Base-by-base conservation (phyloP, 495 filamentous ascomycete genomes). In the Aspergillus olivimuriae region DNA sequence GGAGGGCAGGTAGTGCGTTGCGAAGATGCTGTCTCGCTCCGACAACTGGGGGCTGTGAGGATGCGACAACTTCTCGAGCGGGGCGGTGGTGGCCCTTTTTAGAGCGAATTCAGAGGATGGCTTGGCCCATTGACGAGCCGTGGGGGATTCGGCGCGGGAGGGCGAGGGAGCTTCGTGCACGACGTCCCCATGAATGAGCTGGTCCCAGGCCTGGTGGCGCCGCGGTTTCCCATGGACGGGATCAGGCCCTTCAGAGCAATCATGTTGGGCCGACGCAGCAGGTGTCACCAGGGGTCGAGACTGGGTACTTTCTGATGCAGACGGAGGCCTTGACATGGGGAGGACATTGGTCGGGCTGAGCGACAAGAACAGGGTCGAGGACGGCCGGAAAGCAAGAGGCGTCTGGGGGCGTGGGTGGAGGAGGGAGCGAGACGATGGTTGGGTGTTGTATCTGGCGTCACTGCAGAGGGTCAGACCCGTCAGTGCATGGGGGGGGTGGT, bases 11-110 rank as follows among this genome's bases (percentile, higher is more conserved):
- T 81, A 82, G 46, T 78, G 72, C 1, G 77, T 80, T 33, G 79
- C 78, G 51, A 81, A 81, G 57, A 82, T 82, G 56, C 74, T 78
- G 44, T 83, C 79, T 42, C 79, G 60, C 51, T 83, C 78, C 10
- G 76, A 76, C 52, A 82, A 58, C 57, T 77, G 76, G 20, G 76
- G 76, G 34, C 49, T 60, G 26, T 72, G 55, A 20, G 57, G 55
- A 41, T 53, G 56, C 49, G 58, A 46, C 20, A 47, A 42, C 28
- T 47, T 52, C 33, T 65, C 64, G 33, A 55, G 36, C 9, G 64
- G 61, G 41, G 43, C 46, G 22, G 58, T 64, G 8, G 55, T 44
- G 18, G 61, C 45, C 51, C 61, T 66, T 61, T 69, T 71, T 55
- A 72, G 56, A 55, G 62, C 24, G 31, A 58, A 57, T 10, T 51